These are phyloP conservation scores for Diplodia mutila DNA, from an alignment of 2,329 filamentous ascomycete species.

Conservation along the genomic window DNA sequence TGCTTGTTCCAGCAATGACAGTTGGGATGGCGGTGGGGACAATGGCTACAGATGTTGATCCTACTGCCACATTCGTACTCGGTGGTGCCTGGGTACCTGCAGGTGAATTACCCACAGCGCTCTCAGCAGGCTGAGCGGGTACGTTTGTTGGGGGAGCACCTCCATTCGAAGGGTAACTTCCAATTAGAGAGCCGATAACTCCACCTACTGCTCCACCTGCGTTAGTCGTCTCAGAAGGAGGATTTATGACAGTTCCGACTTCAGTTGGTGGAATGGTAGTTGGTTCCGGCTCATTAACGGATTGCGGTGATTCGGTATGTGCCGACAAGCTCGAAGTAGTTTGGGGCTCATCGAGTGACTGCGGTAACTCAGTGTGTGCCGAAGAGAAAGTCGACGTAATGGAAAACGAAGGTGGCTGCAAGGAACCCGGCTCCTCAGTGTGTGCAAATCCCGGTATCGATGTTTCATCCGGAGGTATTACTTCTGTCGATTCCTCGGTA, in stretches of 20 bases:
- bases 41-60: neutral
- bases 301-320: neutral
- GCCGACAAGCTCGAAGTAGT: neutral
- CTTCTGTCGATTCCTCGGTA: neutral
- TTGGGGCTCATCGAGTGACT: neutral
- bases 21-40: constrained; percentile 7
- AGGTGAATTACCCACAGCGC: neutral
- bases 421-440: neutral
- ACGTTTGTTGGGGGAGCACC: neutral
- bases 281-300: neutral
- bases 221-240: neutral
- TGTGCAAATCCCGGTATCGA: constrained; percentile 1
- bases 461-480: neutral
- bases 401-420: neutral
- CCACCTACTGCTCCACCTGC: constrained; percentile 3
- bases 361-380: neutral
- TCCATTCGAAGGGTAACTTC: neutral
- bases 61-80: neutral
- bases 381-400: neutral
- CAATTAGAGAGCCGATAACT: constrained; percentile 8
- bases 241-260: constrained; percentile 2
- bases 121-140: neutral
- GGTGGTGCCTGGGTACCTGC: constrained; percentile 5
- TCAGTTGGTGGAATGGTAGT: neutral
- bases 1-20: constrained; percentile 5